Base-by-base conservation (phyloP, 371 early-diverging fungal genomes). In the Nematocida major region DNA sequence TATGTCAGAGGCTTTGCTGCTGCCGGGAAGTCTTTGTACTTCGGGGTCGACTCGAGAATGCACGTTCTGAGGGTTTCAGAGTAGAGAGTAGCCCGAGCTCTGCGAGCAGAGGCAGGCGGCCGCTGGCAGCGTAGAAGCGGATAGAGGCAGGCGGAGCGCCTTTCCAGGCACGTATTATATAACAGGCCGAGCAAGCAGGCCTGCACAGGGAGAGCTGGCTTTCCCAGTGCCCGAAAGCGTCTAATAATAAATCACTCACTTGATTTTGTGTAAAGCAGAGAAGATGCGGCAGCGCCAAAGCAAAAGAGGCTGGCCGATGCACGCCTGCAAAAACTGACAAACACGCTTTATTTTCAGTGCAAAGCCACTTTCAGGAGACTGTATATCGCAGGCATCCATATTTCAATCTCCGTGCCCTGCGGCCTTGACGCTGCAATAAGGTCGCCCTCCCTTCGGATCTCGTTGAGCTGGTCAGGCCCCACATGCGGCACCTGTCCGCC, bases 301-400 rank as follows among this genome's bases (percentile, higher is more conserved):
- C 7, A 43, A 43, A 11, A 43, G 18, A 7, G 11, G 43, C 43
- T 11, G 43, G 11, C 7, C 9, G 24, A 20, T n/a, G 5, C 7
- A 51, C 7, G 20, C 28, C 28, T 57, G 38, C 13, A 57, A 7
- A 57, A 57, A 26, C 18, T 34, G n/a, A 20, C 36, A 57, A 15
- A 32, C 4, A 28, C 11, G 42, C 18, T 42, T 40, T 40, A 40
- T 28, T 38, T 15, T 73, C 51, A 73, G 49, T 73, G 76, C 26
- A 73, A 42, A 36, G 76, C 76, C 9, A 73, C 76, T 45, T 73
- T 73, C 32, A 73, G 34, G 48, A 73, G 76, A 73, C 76, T 73
- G 65, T 73, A 73, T 7, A 73, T 63, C 30, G 76, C 76, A 51
- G 63, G 28, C 62, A 73, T 73, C 76, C 76, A 73, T 36, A 40